Evolutionary conservation across 2,329 filamentous ascomycete genomes (phyloP), one percentile per base, ranked within the genome.

Genomic region (Xylaria multiplex): DNA sequence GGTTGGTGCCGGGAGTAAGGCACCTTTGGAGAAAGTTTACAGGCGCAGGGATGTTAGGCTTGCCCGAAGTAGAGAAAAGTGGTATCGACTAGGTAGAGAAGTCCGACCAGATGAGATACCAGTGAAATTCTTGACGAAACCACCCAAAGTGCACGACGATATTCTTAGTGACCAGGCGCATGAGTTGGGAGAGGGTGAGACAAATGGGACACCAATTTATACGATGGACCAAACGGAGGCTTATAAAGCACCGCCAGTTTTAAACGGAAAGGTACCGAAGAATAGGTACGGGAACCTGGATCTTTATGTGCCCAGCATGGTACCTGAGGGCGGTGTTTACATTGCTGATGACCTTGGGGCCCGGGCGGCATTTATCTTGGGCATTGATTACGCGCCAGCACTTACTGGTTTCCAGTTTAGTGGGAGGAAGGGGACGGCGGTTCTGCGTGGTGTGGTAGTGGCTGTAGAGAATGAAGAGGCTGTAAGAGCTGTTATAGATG

Each of bases 261-360:
- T 91, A 3, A 81, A 89, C 58, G 94, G 93, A 0, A 83, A 84
- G 13, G 86, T 98, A 1, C 95, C 96, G 0, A 95, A 93, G 79
- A 99, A 99, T 76, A 90, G 91, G 19, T 99, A 93, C 77, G 93
- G 93, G 11, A 99, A 99, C 75, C 90, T 98, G 65, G 96, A 98
- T 74, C 86, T 97, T 45, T 98, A 95, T 76, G 93, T 97, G 11
- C 90, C 93, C 0, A 93, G 89, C 68, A 98, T 99, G 96, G 84
- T 98, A 0, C 96, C 96, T 0, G 79, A 81, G 46, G 95, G 96
- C 0, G 94, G 92, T 1, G 85, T 88, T 1, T 93, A 98, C 77
- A 81, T 98, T 27, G 73, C 78, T 6, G 80, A 84, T 64, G 80
- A 85, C 53, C 74, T 90, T 57, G 90, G 92, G 1, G 82, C 86